These are phyloP conservation scores for Yarrowia bubula DNA, from an alignment of 805 yeast species.

Conservation along the genomic window DNA sequence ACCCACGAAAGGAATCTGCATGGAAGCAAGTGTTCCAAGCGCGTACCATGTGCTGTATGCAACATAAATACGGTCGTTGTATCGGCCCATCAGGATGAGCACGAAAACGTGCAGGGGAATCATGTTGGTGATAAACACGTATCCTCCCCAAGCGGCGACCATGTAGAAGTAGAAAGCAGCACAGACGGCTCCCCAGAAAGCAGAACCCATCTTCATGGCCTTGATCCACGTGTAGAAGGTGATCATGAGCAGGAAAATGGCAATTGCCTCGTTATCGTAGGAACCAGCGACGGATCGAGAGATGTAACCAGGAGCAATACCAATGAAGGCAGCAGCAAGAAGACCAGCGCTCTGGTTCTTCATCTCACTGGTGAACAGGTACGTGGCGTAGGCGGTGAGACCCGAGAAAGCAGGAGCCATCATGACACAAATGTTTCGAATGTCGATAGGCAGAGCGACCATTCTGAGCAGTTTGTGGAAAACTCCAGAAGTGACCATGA, in stretches of 20 bases:
- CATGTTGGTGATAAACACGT: slow-evolving; percentile 96
- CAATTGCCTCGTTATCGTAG: slow-evolving; percentile 98
- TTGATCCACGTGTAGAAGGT: slow-evolving; percentile 96
- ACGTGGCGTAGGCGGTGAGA: slow-evolving; percentile 85
- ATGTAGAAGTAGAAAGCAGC: slow-evolving; percentile 92
- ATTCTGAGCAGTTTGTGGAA: slow-evolving; percentile 71
- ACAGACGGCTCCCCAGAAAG: slow-evolving; percentile 76
- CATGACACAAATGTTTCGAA: slow-evolving; percentile 91
- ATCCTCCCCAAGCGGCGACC: slow-evolving; percentile 99
- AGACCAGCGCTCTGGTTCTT: slow-evolving; percentile 87
- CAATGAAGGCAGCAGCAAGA: slow-evolving; percentile 90
- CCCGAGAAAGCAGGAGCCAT: slow-evolving; percentile 97
- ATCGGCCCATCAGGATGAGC: slow-evolving; percentile 90
- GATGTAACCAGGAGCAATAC: slow-evolving; percentile 97
- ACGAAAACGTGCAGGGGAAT: slow-evolving; percentile 94
- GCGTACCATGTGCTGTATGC: slow-evolving; percentile 97
- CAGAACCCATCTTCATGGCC: slow-evolving; percentile 86
- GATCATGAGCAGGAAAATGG: slow-evolving; percentile 91
- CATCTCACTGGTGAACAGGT: slow-evolving; percentile 82
- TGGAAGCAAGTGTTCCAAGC: slow-evolving; percentile 94
- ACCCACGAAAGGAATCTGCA: slow-evolving; percentile 99
- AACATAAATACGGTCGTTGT: slow-evolving; percentile 74
- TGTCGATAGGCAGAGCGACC: slow-evolving; percentile 80
- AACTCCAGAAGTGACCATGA: slow-evolving; percentile 95
- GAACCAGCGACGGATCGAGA: slow-evolving; percentile 98